These are phyloP conservation scores for Rhodosporidiobolus sp. DNA, from an alignment of 768 basidiomycete genomes.

Conservation along the genomic window DNA sequence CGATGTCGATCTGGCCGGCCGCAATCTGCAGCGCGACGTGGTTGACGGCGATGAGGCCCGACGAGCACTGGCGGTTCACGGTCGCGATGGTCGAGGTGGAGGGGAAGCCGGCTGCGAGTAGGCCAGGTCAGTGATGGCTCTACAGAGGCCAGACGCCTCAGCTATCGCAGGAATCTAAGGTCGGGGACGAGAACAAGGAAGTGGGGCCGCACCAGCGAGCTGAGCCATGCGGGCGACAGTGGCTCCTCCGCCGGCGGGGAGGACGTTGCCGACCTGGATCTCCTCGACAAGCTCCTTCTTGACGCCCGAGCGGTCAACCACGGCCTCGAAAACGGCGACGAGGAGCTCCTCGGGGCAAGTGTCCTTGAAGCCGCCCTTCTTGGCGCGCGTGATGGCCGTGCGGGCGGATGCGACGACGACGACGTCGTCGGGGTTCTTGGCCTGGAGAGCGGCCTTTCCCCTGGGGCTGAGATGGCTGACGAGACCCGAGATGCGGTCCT, in stretches of 20 bases:
- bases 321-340: conserved; percentile 73
- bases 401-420: conserved; percentile 85
- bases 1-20: conserved; percentile 76
- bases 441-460: conserved; percentile 27
- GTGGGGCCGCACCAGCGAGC: conserved; percentile 56
- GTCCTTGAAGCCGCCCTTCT: conserved; percentile 91
- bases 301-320: conserved; percentile 59
- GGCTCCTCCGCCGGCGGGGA: conserved; percentile 81
- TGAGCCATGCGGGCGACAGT: conserved; percentile 76
- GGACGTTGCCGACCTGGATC: conserved; percentile 65
- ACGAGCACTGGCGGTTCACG: conserved; percentile 89
- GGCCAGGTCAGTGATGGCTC: conserved; percentile 54
- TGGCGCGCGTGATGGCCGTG: conserved; percentile 77
- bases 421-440: conserved; percentile 48
- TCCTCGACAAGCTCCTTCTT: conserved; percentile 41
- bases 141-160: conserved; percentile 45
- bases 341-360: conserved; percentile 78
- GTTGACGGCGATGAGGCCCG: conserved; percentile 89
- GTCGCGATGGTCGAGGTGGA: conserved; percentile 79
- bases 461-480: conserved; percentile 29
- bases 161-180: conserved; percentile 55
- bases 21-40: conserved; percentile 81
- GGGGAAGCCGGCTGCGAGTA: conserved; percentile 76
- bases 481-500: conserved; percentile 28
- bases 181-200: conserved; percentile 64